A percentile compares a stretch with the other conserved stretches of the same genome.
Conservation (phyloP, 2,329 filamentous ascomycete genomes). For the Plenodomus tracheiphilus region DNA sequence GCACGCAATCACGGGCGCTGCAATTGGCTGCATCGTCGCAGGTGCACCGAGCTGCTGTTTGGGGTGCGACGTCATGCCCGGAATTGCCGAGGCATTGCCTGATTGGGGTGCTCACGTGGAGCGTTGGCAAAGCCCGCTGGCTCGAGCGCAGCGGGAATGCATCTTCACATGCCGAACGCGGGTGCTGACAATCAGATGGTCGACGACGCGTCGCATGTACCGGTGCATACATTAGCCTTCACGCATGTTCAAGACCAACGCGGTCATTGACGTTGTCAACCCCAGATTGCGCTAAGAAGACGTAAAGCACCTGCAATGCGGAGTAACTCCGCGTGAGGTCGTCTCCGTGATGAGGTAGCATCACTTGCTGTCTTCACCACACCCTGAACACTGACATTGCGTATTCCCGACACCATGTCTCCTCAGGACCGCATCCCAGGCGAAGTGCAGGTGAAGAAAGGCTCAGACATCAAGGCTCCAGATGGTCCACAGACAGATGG, state of each 20-base stretch:
- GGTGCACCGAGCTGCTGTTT: constrained; percentile 29
- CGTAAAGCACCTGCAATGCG: neutral
- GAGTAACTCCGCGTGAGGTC: neutral
- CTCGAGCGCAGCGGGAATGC: neutral
- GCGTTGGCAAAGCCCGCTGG: neutral
- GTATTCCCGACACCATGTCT: neutral
- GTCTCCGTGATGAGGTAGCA: neutral
- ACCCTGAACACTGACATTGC: neutral
- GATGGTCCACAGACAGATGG: constrained; percentile 53
- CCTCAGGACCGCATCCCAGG: constrained; percentile 20
- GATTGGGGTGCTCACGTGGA: constrained; percentile 13
- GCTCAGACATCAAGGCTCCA: constrained; percentile 33
- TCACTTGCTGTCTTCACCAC: too few relatives aligned
- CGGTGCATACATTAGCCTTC: neutral
- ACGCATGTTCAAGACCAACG: neutral
- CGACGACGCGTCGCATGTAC: constrained; percentile 4
- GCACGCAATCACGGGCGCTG: constrained; percentile 21
- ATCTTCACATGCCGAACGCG: constrained; percentile 16
- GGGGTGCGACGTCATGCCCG: constrained; percentile 33
- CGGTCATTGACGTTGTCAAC: neutral
- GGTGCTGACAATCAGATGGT: constrained; percentile 18
- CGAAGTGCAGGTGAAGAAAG: constrained; percentile 35
- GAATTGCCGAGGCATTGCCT: constrained; percentile 33
- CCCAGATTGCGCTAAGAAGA: neutral
- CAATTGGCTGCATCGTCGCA: constrained; percentile 29